Base-by-base conservation (phyloP, 192 early-diverging fungal genomes). In the Rhizoclosmatium globosum region DNA sequence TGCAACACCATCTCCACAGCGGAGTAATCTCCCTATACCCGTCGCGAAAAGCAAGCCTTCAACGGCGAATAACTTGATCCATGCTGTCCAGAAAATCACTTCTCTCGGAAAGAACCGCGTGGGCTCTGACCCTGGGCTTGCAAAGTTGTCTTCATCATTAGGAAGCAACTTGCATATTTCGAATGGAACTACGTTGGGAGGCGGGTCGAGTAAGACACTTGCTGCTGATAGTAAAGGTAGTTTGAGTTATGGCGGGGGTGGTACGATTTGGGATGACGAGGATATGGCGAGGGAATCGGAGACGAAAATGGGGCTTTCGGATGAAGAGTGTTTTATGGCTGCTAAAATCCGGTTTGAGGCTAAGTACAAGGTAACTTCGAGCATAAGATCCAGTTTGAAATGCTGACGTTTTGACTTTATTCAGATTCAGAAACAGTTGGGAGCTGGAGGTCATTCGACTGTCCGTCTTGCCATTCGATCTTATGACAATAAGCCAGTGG, bases 381-480 rank as follows among this genome's bases (percentile, higher is more conserved):
- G 21, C 3, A 4, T 2, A 58, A 57, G 50, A 58, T 21, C 2
- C 15, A 15, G n/a, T 39, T 39, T 46, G 9, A 69, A 46, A 68
- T 64, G 47, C 42, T 69, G 42, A 47, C 21, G 15, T 64, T 64
- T 38, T 64, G 15, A 7, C 39, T 64, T 23, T 39, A 50, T 74
- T 47, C 19, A 56, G 88, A 46, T 87, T 48, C 59, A 84, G 45
- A 76, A 76, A 23, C 76, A 82, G 50, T 47, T 89, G 38, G 88
- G 88, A 19, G 74, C 86, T 43, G 88, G 88, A n/a, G 88, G 88
- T 19, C 88, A 89, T 47, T 86, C 84, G 2, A 85, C 83, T 39
- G 88, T 89, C 3, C 78, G 82, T 38, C 78, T 89, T 0, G 89
- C 82, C 2, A 39, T n/a, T 2, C 79, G 76, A 46, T 47, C 44